A percentile compares a stretch with the other conserved stretches of the same genome.
These are phyloP conservation scores for Talaromyces verruculosus DNA, from an alignment of 2,329 filamentous ascomycete species.

Conservation along the genomic window DNA sequence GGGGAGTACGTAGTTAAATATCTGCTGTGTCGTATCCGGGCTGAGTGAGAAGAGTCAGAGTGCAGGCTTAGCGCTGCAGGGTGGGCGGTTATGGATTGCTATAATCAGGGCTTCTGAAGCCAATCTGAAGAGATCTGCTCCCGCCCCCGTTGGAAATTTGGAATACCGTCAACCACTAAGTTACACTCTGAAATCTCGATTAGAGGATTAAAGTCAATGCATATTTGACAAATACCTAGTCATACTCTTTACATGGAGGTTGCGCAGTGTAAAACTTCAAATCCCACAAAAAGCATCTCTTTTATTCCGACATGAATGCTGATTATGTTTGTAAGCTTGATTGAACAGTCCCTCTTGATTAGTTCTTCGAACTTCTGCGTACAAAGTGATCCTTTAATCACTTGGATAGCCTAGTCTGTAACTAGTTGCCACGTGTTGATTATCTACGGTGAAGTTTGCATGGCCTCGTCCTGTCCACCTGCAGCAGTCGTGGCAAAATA, in stretches of 20 bases:
- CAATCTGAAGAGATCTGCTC: background rate
- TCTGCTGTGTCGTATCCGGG: background rate
- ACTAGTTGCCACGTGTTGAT: background rate
- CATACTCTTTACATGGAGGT: constrained; percentile 13
- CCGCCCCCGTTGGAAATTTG: background rate
- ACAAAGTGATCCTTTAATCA: constrained; percentile 12
- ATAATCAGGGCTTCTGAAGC: background rate
- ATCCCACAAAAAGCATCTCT: constrained; percentile 37
- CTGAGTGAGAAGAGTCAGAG: background rate
- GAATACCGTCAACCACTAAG: background rate
- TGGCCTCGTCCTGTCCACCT: constrained; percentile 54
- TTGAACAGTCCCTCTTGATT: constrained; percentile 27
- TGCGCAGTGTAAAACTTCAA: constrained; percentile 3
- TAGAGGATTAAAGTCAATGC: background rate
- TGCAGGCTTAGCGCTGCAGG: background rate
- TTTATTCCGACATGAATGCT: constrained; percentile 32
- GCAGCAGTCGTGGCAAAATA: constrained; percentile 95
- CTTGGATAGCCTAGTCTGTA: background rate
- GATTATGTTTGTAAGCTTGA: constrained; percentile 41
- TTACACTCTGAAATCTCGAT: background rate
- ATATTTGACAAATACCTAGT: constrained; percentile 7
- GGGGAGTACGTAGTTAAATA: background rate
- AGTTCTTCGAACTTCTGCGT: constrained; percentile 25
- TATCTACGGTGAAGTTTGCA: constrained; percentile 53
- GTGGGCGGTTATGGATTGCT: background rate